Evolutionary conservation across 139 green algal species (phyloP).

Genomic region (Auxenochlorella protothecoides): DNA sequence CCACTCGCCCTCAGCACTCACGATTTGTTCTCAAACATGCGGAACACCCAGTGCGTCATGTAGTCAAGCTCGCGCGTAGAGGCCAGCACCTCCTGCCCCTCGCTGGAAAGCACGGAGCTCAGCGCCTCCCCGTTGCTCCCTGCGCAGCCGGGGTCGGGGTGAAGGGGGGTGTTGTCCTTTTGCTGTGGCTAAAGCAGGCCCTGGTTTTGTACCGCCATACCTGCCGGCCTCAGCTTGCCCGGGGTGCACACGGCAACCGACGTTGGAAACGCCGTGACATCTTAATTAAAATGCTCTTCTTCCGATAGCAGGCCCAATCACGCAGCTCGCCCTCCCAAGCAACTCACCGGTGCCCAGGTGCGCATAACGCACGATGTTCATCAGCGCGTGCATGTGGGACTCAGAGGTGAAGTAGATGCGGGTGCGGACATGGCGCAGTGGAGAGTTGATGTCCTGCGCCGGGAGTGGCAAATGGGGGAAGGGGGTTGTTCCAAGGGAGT

Average conservation of each 20-base stretch:
- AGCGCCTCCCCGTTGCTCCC: no score
- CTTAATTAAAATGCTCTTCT: no score
- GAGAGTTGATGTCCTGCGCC: constrained; percentile 83
- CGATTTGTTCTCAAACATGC: constrained; percentile 90
- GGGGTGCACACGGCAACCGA: not conserved
- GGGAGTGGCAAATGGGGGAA: constrained; percentile 60
- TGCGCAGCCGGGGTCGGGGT: no score
- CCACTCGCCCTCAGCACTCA: constrained; percentile 15
- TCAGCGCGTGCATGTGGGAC: constrained; percentile 87
- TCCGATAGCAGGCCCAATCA: no score
- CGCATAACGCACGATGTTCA: constrained; percentile 88
- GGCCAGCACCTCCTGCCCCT: constrained; percentile 37
- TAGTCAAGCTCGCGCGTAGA: constrained; percentile 84
- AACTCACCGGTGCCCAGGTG: constrained; percentile 26
- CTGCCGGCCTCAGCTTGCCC: not conserved
- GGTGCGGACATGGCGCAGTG: constrained; percentile 89
- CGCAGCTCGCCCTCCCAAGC: no score
- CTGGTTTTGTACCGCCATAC: constrained; percentile 1
- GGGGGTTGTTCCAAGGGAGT: not conserved
- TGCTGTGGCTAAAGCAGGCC: no score
- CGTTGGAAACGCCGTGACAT: no score
- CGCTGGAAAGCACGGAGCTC: constrained; percentile 15
- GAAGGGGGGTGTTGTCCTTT: no score
- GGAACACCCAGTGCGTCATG: constrained; percentile 91
- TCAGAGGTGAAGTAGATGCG: constrained; percentile 98